Percentiles rank a stretch among this genome's conserved stretches.
Conservation (phyloP, 805 yeast species). For the Metschnikowia reukaufii region DNA sequence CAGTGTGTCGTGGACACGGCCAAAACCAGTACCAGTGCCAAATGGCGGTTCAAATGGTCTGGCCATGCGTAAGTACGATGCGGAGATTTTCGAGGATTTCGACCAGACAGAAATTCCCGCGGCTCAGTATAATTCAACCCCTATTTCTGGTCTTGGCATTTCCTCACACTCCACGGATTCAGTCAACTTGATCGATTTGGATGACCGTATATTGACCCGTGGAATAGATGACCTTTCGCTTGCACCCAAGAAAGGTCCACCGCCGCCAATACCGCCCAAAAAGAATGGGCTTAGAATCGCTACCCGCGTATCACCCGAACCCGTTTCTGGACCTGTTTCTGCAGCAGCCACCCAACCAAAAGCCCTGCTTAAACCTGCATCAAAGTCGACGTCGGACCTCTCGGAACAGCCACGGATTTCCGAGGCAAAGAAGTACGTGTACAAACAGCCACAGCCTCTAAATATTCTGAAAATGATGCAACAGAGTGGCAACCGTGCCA, state of each 20-base stretch:
- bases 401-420: constrained; percentile 11
- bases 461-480: constrained; percentile 37
- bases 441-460: constrained; percentile 41
- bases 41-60: constrained; percentile 1
- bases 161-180: constrained; percentile 23
- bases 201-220: constrained; percentile 31
- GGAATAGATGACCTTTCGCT: constrained; percentile 27
- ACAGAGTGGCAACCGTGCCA: constrained; percentile 11
- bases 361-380: constrained; percentile 14
- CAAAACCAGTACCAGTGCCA: constrained; percentile 7
- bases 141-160: no score
- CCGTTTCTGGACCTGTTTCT: constrained; percentile 1
- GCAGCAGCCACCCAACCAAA: constrained; percentile 3
- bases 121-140: constrained; percentile 32
- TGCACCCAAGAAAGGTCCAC: constrained; percentile 9
- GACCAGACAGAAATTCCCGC: constrained; percentile 34
- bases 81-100: constrained; percentile 37
- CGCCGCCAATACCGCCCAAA: constrained; percentile 23
- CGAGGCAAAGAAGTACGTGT: constrained; percentile 28
- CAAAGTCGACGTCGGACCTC: constrained; percentile 28
- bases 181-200: constrained; percentile 73
- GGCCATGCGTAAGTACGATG: constrained; percentile 12
- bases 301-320: constrained; percentile 1
- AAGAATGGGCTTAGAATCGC: constrained; percentile 9
- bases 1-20: constrained; percentile 17